Conservation (phyloP, 129 eudicot genomes). For the Sambucus nigra region DNA sequence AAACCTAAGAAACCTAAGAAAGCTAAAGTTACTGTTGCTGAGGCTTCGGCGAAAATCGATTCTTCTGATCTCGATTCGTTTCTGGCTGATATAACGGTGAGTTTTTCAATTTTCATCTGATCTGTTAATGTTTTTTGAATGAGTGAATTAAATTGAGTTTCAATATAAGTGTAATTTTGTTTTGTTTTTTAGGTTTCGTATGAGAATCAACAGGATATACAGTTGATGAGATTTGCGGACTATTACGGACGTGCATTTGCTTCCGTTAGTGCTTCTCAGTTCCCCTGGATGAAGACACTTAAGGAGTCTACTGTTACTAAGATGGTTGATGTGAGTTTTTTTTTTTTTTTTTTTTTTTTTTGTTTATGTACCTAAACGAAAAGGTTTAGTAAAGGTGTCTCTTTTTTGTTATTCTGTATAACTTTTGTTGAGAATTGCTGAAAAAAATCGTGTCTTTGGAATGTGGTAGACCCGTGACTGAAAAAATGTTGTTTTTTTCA, state of each 20-base stretch:
- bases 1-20: conserved; percentile 36
- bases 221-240: conserved; percentile 38
- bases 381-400: neutral
- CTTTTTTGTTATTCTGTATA: no score
- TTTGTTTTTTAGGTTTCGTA: conserved; percentile 18
- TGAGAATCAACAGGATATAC: conserved; percentile 34
- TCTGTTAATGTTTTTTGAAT: conserved; percentile 9
- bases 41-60: conserved; percentile 41
- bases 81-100: conserved; percentile 38
- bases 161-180: neutral
- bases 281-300: conserved; percentile 42
- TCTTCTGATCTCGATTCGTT: conserved; percentile 37
- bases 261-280: conserved; percentile 33
- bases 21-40: conserved; percentile 37
- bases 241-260: conserved; percentile 42
- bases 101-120: neutral
- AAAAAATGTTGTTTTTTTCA: no score
- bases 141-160: conserved; percentile 6
- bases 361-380: neutral
- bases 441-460: no score
- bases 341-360: neutral
- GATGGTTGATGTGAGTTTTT: conserved; percentile 39
- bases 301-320: conserved; percentile 35
- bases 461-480: no score
- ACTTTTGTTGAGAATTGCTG: no score